Evolutionary conservation across 768 basidiomycete genomes (phyloP), one percentile per base, ranked within the genome.

Genomic region (Tephrocybe sp.): DNA sequence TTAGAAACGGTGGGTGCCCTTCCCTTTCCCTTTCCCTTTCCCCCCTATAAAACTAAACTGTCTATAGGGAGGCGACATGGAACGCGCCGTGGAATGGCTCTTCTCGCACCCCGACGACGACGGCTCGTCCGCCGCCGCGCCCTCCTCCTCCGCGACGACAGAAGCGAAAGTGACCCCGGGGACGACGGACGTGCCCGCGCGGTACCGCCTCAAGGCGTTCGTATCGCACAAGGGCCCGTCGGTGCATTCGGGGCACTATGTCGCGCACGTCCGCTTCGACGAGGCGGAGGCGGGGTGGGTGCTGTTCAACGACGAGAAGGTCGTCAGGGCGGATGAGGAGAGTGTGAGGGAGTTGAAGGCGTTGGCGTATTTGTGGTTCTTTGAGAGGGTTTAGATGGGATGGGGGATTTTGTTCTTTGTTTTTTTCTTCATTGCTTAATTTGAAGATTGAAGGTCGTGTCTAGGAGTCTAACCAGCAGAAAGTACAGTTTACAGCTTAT

Each of bases 191-290:
- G 74, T 93, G 0, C 95, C 95, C 0, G 93, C 86, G 4, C 70
- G 71, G 12, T 99, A 92, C 72, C 73, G 74, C 24, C 79, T 99
- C 24, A 90, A 93, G 64, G 93, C 91, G 8, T 99, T 98, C 73
- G 85, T 99, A 62, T 97, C 94, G 44, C 96, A 99, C 75, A 98
- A 97, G 62, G 95, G 96, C 0, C 90, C 91, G 0, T 94, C 91
- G 0, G 93, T 95, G 21, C 96, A 98, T 64, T 96, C 93, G 0
- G 95, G 88, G 0, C 95, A 93, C 60, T 96, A 97, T 61, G 91
- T 95, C 11, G 90, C 90, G 21, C 91, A 95, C 62, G 77, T 92
- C 25, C 73, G 78, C 47, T 62, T 65, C 4, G 80, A 72, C 5
- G 38, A 36, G 1, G 28, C 11, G 4, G 33, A 34, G 28, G 80